Evolutionary conservation across 345 rosid genomes (phyloP).

Genomic region (Populus alba): DNA sequence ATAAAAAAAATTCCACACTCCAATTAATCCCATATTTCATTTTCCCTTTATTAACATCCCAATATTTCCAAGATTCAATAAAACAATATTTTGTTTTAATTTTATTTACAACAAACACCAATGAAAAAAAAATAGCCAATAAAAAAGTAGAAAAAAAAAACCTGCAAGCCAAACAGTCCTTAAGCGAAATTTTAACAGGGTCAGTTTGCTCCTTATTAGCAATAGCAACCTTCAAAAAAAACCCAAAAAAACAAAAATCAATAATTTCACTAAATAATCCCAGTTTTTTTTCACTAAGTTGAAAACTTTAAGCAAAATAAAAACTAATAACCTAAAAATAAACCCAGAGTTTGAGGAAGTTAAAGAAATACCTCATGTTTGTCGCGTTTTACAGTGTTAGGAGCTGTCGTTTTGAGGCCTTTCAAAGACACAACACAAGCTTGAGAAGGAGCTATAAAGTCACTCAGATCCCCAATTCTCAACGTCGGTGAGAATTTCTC

Average conservation of each 20-base stretch:
- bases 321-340: background rate
- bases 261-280: background rate
- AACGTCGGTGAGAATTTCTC: slow-evolving; percentile 84
- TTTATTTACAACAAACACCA: background rate
- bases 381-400: slow-evolving; percentile 37
- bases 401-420: slow-evolving; percentile 35
- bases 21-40: background rate
- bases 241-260: background rate
- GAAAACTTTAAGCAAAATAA: background rate
- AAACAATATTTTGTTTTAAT: background rate
- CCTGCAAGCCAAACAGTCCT: slow-evolving; percentile 99
- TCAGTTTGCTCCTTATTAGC: slow-evolving; percentile 43
- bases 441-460: slow-evolving; percentile 91
- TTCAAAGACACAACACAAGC: slow-evolving; percentile 75
- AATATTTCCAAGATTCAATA: background rate
- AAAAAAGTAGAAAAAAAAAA: background rate
- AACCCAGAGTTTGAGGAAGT: background rate
- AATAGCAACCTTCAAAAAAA: slow-evolving; percentile 46
- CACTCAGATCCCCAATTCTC: slow-evolving; percentile 89
- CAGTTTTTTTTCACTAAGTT: background rate
- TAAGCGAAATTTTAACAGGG: slow-evolving; percentile 87
- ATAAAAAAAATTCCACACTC: too few relatives aligned
- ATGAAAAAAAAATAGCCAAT: background rate
- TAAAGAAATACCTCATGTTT: slow-evolving; percentile 48
- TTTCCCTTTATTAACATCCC: background rate